Evolutionary conservation across 1,284 basidiomycete species (phyloP).

Genomic region (Exobasidium rhododendri): DNA sequence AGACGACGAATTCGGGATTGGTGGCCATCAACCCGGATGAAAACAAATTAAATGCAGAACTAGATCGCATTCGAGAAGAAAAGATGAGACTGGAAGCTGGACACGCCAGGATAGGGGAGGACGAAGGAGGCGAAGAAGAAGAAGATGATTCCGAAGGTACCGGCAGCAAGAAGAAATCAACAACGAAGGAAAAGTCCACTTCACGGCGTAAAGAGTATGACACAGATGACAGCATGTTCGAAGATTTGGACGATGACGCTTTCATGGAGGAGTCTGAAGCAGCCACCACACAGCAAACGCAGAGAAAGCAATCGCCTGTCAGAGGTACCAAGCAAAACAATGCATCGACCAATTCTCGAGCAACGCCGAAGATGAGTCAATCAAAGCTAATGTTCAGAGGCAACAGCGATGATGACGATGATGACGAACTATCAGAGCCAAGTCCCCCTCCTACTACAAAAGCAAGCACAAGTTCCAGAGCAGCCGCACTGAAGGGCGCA

Average conservation of each 20-base stretch:
- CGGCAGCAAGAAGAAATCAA: background rate
- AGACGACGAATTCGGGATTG: conserved; percentile 27
- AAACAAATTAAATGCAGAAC: conserved; percentile 27
- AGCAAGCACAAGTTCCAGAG: background rate
- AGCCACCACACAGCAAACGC: background rate
- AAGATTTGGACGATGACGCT: conserved; percentile 22
- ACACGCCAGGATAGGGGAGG: no score
- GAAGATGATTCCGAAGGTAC: conserved; percentile 10
- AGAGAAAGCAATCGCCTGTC: background rate
- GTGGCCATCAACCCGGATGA: conserved; percentile 39
- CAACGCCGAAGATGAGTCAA: conserved; percentile 1
- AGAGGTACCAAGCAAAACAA: background rate
- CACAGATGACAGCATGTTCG: conserved; percentile 42
- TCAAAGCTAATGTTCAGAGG: conserved; percentile 8
- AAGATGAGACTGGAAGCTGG: conserved; percentile 14
- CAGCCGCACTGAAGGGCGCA: conserved; percentile 2
- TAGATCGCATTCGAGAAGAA: conserved; percentile 18
- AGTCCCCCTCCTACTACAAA: background rate
- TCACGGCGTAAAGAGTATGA: conserved; percentile 8
- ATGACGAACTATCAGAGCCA: conserved; percentile 3
- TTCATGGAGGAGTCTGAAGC: conserved; percentile 4
- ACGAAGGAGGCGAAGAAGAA: conserved; percentile 22
- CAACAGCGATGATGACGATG: conserved; percentile 7
- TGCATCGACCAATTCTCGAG: background rate
- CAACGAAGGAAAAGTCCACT: background rate